Percentiles rank a stretch among this genome's conserved stretches.
Conservation (phyloP, 176 grass and related monocot species). For the Triticum timopheevii region DNA sequence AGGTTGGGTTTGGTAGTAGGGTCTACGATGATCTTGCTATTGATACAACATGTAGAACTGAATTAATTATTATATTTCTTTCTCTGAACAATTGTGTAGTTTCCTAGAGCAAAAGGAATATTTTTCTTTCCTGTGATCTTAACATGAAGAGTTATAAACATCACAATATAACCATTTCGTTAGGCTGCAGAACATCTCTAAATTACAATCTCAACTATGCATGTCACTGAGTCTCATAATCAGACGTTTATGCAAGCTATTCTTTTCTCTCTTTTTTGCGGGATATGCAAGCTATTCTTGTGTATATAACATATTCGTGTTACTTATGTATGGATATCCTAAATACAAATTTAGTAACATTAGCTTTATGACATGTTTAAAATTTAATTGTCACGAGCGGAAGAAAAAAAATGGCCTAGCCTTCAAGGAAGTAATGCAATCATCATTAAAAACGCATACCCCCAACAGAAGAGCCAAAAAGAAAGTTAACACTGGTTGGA, state of each 20-base stretch:
- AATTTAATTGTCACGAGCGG: background rate
- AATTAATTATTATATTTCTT: background rate
- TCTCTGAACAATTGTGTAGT: background rate
- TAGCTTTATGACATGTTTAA: background rate
- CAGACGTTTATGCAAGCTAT: background rate
- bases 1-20: background rate
- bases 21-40: background rate
- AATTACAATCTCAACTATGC: background rate
- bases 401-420: background rate
- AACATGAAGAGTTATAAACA: background rate
- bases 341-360: background rate
- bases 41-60: background rate
- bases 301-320: background rate
- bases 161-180: background rate
- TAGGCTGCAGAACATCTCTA: background rate
- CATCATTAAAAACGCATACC: slow-evolving; percentile 13
- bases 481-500: slow-evolving; percentile 48
- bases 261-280: background rate
- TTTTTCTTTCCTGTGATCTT: background rate
- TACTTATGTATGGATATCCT: background rate
- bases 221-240: background rate
- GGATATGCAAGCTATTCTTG: background rate
- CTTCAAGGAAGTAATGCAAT: background rate
- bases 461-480: slow-evolving; percentile 40
- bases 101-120: background rate